Conservation (phyloP, 228 moss, liverwort and hornwort genomes). For the Sphagnum fallax region DNA sequence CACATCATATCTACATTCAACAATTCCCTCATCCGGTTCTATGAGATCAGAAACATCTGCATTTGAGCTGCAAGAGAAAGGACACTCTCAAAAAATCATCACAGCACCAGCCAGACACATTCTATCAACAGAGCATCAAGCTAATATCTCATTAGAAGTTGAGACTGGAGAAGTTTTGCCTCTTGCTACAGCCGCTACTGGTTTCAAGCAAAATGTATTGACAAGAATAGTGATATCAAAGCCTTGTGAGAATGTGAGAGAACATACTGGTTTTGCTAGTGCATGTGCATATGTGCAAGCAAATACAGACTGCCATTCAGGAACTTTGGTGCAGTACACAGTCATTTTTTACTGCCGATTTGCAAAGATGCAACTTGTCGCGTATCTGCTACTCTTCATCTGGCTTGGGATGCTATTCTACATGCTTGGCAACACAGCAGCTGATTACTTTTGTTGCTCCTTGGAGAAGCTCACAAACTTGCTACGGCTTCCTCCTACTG, state of each 20-base stretch:
- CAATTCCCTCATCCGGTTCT: too few relatives aligned
- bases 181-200: too few relatives aligned
- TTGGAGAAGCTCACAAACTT: constrained; percentile 66
- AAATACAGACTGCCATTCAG: constrained; percentile 74
- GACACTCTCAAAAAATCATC: background rate
- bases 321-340: constrained; percentile 74
- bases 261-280: constrained; percentile 58
- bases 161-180: too few relatives aligned
- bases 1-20: constrained; percentile 5
- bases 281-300: constrained; percentile 76
- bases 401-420: constrained; percentile 79
- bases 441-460: constrained; percentile 94
- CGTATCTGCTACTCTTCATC: constrained; percentile 30
- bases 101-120: constrained; percentile 18
- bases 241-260: constrained; percentile 51
- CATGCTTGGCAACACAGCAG: constrained; percentile 95
- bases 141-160: background rate
- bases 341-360: constrained; percentile 66
- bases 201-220: too few relatives aligned
- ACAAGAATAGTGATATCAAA: constrained; percentile 13
- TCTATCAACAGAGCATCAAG: constrained; percentile 20
- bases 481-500: constrained; percentile 75
- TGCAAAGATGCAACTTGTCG: constrained; percentile 32
- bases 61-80: background rate
- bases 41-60: background rate